phyloP scores from a whole-genome alignment of 176 grass and related monocot genomes.

The Cymbopogon citratus region DNA sequence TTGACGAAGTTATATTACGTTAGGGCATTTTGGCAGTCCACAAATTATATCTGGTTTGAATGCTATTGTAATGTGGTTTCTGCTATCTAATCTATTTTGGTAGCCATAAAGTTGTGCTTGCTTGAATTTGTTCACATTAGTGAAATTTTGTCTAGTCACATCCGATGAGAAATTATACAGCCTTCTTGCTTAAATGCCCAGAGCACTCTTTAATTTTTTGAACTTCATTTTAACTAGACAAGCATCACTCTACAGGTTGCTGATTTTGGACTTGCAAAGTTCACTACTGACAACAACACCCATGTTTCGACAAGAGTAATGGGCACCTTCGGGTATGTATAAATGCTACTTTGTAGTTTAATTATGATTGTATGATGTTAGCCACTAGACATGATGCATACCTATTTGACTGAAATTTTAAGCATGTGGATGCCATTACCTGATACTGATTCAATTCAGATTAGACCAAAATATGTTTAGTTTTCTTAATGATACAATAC shows the following conservation, averaged over 20 bases:
- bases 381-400: neutral
- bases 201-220: neutral
- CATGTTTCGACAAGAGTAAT: slow-evolving; percentile 80
- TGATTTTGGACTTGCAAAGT: slow-evolving; percentile 74
- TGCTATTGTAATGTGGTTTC: neutral
- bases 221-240: neutral
- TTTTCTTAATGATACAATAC: neutral
- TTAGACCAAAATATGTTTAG: neutral
- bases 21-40: neutral
- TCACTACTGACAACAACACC: slow-evolving; percentile 57
- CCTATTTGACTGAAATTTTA: neutral
- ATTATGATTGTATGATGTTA: neutral
- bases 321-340: slow-evolving; percentile 71
- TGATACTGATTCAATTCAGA: neutral
- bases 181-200: neutral
- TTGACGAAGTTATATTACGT: neutral
- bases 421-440: neutral
- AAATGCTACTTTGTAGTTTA: neutral
- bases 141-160: neutral
- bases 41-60: neutral
- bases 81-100: neutral
- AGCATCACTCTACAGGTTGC: slow-evolving; percentile 37
- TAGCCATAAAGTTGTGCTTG: neutral
- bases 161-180: neutral
- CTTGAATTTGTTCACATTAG: neutral